Base-by-base conservation (phyloP, 2,329 filamentous ascomycete genomes). In the Xylaria sp. region DNA sequence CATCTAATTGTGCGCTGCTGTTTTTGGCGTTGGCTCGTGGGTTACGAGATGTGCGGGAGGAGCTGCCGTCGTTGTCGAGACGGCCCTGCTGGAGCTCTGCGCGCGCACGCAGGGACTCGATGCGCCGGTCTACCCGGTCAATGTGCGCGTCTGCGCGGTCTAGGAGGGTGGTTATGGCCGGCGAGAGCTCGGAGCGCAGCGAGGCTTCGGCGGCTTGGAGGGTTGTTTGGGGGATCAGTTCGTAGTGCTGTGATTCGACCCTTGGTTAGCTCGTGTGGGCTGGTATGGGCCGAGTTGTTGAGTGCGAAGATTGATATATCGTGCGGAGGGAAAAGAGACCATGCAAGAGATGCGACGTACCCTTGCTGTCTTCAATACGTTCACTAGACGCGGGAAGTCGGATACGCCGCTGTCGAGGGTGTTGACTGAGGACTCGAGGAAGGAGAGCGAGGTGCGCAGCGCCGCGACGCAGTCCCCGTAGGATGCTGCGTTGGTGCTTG, bases 101-200 rank as follows among this genome's bases (percentile, higher is more conserved):
- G 75, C 93, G 91, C 1, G 94, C 93, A 74, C 94, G 93, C 43
- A 97, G 86, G 0, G 91, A 91, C 77, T 97, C 91, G 79, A 97
- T 93, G 72, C 93, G 91, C 7, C 94, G 89, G 62, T 92, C 92
- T 51, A 95, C 89, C 67, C 93, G 92, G 75, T 94, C 93, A 48
- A 97, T 87, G 77, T 97, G 91, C 71, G 91, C 90, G 73, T 94
- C 90, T n/a, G 94, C 93, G 73, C 94, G 91, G 71, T 90, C 88
- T 61, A 98, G 89, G 1, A 98, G 88, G 67, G 90, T 88, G 36
- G 90, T 85, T 72, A 97, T 92, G 79, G 94, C 94, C 9, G 94
- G 94, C n/a, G 91, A 91, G 74, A 97, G 96, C 79, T 97, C 94
- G 76, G 93, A 92, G 75, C 94, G 91, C 20, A 98, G 89, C 4